phyloP scores from a whole-genome alignment of 805 yeast genomes.

The Hemisphaericaspora nanyangensis region DNA sequence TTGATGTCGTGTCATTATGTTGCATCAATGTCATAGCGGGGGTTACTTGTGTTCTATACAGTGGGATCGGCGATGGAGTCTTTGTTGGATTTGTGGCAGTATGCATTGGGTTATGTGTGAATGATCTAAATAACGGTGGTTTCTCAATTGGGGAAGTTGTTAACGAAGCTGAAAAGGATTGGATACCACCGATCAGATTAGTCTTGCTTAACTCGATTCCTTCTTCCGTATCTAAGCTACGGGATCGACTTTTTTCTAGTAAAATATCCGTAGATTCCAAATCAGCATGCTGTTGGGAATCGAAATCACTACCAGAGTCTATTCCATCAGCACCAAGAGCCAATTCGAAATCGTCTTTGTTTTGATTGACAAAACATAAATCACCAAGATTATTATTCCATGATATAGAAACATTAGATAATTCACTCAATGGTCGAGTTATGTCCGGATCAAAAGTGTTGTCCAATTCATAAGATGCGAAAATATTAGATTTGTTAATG shows the following conservation, averaged over 20 bases:
- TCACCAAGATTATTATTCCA: constrained; percentile 56
- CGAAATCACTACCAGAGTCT: not conserved
- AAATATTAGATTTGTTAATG: constrained; percentile 37
- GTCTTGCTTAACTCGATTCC: not conserved
- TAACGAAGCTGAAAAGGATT: constrained; percentile 6
- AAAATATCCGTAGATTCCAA: constrained; percentile 5
- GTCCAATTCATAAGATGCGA: constrained; percentile 32
- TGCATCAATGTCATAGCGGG: not conserved
- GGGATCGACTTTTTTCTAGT: constrained; percentile 3
- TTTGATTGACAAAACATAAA: constrained; percentile 51
- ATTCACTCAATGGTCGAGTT: constrained; percentile 42
- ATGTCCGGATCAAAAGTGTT: constrained; percentile 15
- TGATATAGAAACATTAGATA: constrained; percentile 48
- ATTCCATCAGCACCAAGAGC: not conserved
- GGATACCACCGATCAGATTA: constrained; percentile 1
- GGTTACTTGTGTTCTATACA: not conserved
- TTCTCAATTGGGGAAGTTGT: constrained; percentile 17
- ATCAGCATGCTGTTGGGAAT: not conserved
- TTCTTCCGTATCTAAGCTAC: constrained; percentile 5
- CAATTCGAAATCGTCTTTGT: constrained; percentile 37
- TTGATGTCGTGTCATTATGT: not conserved
- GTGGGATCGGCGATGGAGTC: constrained; percentile 19
- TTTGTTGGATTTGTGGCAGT: constrained; percentile 11
- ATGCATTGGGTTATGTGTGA: constrained; percentile 14
- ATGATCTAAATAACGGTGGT: constrained; percentile 16